Evolutionary conservation across 257 asterid species (phyloP).

Genomic region (Nyctanthes arbortristis): DNA sequence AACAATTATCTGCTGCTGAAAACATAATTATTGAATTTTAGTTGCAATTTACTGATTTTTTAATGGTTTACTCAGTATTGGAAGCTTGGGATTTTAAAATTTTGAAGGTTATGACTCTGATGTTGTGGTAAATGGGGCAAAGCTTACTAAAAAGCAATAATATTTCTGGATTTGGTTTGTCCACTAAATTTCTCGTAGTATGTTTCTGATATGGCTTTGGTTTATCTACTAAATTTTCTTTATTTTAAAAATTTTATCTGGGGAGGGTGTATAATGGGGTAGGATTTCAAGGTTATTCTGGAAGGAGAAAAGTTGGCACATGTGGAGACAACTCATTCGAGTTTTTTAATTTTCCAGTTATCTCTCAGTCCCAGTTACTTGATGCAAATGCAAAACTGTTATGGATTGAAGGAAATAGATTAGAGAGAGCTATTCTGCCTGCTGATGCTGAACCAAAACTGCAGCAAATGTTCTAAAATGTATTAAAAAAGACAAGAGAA

Average conservation of each 20-base stretch:
- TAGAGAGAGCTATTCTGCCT: conserved; percentile 2
- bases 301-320: conserved; percentile 8
- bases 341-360: conserved; percentile 28
- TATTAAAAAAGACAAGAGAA: conserved; percentile 45
- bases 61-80: too few species aligned
- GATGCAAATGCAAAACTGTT: conserved; percentile 30
- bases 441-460: conserved; percentile 26
- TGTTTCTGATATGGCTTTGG: neutral
- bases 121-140: too few species aligned
- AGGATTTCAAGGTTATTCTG: neutral
- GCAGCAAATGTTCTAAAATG: conserved; percentile 38
- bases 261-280: neutral
- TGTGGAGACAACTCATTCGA: conserved; percentile 3
- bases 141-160: too few species aligned
- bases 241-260: neutral
- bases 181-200: neutral
- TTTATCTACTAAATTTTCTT: neutral
- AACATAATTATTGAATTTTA: too few species aligned
- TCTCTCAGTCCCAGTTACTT: conserved; percentile 43
- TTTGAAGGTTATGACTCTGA: too few species aligned
- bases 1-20: too few species aligned
- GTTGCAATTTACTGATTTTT: too few species aligned
- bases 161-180: too few species aligned
- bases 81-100: too few species aligned
- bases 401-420: too few species aligned